These are phyloP conservation scores for Apiospora phragmitis DNA, from an alignment of 2,329 filamentous ascomycete species.

Conservation along the genomic window DNA sequence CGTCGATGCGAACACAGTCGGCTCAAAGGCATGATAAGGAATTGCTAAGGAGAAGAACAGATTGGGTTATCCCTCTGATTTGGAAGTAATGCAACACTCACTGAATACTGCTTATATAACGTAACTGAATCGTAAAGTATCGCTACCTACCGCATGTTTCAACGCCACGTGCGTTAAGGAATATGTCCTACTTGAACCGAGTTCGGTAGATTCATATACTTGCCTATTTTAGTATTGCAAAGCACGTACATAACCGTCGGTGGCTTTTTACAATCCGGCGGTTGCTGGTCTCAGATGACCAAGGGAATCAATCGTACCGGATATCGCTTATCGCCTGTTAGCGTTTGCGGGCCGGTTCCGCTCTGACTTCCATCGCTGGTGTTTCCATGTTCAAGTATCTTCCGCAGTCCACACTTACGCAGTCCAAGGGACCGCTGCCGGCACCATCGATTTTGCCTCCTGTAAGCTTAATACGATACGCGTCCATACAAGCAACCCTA, in stretches of 20 bases:
- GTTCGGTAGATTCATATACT: not conserved
- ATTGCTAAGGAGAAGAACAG: not conserved
- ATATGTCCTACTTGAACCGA: not conserved
- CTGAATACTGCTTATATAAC: too few species aligned
- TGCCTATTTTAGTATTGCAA: not conserved
- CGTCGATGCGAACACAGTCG: not conserved
- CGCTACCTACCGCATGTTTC: not conserved
- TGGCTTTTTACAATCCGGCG: not conserved
- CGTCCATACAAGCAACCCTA: not conserved
- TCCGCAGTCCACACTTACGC: not conserved
- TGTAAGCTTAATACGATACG: not conserved
- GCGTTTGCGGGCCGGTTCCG: slow-evolving; percentile 6
- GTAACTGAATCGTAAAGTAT: too few species aligned
- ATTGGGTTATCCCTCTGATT: not conserved
- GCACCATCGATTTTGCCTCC: not conserved
- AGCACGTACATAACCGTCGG: not conserved
- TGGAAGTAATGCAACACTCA: too few species aligned
- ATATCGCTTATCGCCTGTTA: slow-evolving; percentile 1
- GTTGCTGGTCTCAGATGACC: too few species aligned
- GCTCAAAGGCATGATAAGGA: not conserved
- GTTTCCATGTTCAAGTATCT: not conserved
- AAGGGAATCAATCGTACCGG: not conserved
- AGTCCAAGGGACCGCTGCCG: not conserved
- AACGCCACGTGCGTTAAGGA: not conserved
- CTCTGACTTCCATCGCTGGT: not conserved